A percentile compares a stretch with the other conserved stretches of the same genome.
Conservation (phyloP, 1,284 basidiomycete genomes). For the Apiotrichum porosum region DNA sequence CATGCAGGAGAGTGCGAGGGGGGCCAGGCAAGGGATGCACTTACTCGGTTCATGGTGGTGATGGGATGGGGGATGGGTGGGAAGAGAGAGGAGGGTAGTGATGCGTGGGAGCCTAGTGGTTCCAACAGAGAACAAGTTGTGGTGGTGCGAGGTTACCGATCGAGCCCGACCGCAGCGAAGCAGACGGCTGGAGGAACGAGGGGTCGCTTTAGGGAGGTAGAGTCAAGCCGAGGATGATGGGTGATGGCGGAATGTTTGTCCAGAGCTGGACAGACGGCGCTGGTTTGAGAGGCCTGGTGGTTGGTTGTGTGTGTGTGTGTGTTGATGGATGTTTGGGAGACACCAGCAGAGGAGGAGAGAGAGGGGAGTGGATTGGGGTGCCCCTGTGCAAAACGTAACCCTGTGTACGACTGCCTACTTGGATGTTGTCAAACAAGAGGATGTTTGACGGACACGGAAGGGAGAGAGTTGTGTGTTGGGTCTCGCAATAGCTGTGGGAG, state of each 20-base stretch:
- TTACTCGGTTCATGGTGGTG: conserved; percentile 5
- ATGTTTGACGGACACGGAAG: too few species aligned
- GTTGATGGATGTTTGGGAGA: neutral
- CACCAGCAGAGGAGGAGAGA: too few species aligned
- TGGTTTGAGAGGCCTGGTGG: too few species aligned
- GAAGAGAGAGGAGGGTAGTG: neutral
- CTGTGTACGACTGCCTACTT: too few species aligned
- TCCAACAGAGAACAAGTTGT: neutral
- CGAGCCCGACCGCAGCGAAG: neutral
- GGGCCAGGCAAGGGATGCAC: neutral
- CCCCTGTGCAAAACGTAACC: too few species aligned
- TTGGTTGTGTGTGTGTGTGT: too few species aligned
- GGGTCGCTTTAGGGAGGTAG: conserved; percentile 2
- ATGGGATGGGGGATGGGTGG: neutral
- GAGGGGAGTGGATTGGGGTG: too few species aligned
- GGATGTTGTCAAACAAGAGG: too few species aligned
- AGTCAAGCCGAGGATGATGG: too few species aligned
- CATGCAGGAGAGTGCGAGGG: neutral
- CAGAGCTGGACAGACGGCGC: too few species aligned
- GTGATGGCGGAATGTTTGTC: too few species aligned
- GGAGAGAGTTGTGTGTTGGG: neutral
- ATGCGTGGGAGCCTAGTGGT: neutral
- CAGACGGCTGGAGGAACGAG: neutral
- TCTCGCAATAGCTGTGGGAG: too few species aligned
- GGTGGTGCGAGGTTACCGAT: neutral